Percentiles rank a stretch among this genome's conserved stretches.
Evolutionary conservation across 1,139 yeast genomes (phyloP).

Genomic region (Suhomyces yuchorum): DNA sequence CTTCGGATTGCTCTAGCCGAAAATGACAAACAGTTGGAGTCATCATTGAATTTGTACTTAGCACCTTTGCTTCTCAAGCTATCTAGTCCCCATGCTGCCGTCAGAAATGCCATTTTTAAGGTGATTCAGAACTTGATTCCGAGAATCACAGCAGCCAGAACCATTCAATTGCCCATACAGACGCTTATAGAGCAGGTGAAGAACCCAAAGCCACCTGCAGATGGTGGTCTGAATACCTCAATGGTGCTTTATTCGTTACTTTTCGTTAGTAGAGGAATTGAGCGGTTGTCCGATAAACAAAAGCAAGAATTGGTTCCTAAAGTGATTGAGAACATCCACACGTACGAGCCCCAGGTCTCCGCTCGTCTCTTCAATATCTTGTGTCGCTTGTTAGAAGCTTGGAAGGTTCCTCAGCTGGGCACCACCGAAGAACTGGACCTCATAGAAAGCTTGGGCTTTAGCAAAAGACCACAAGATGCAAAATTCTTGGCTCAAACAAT

Average conservation of each 20-base stretch:
- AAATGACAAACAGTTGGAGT: slow-evolving; percentile 64
- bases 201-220: slow-evolving; percentile 47
- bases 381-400: slow-evolving; percentile 52
- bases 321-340: slow-evolving; percentile 50
- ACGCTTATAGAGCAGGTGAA: slow-evolving; percentile 66
- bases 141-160: slow-evolving; percentile 60
- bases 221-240: slow-evolving; percentile 45
- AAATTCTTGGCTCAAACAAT: slow-evolving; percentile 48
- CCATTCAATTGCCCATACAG: slow-evolving; percentile 60
- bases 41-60: slow-evolving; percentile 61
- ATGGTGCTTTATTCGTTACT: slow-evolving; percentile 68
- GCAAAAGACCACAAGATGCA: slow-evolving; percentile 36
- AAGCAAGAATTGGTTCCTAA: slow-evolving; percentile 46
- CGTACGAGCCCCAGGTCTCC: slow-evolving; percentile 38
- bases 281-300: slow-evolving; percentile 44
- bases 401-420: slow-evolving; percentile 54
- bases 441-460: slow-evolving; percentile 31
- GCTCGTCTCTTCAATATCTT: slow-evolving; percentile 66
- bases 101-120: slow-evolving; percentile 66
- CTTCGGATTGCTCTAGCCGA: slow-evolving; percentile 79
- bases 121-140: slow-evolving; percentile 69
- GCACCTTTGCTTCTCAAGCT: slow-evolving; percentile 80
- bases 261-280: slow-evolving; percentile 67
- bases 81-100: slow-evolving; percentile 69
- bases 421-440: slow-evolving; percentile 43